Evolutionary conservation across 2,329 filamentous ascomycete genomes (phyloP), one percentile per base, ranked within the genome.

Genomic region (Fusarium oligoseptatum): DNA sequence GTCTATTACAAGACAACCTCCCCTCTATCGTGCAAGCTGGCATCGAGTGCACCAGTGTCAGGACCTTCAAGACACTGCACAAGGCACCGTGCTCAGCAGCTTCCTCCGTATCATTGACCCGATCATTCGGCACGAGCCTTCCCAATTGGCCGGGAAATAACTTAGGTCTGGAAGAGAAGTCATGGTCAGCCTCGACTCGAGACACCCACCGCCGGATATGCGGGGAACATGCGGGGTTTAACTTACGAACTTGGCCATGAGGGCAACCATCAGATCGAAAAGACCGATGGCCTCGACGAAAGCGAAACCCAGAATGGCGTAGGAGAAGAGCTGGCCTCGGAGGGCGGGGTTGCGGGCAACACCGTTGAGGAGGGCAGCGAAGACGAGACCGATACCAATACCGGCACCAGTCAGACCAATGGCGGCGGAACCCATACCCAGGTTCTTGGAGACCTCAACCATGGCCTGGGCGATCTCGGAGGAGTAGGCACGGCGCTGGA

Each of bases 311-410:
- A 97, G 89, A 93, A 97, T 96, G 91, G 94, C 94, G 89, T 97
- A 96, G 81, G 93, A 94, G 93, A 97, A 97, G 84, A 97, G 94
- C 92, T 97, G 95, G 86, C 94, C 94, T 89, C 94, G 93, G 89
- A 97, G 94, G 84, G 93, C 93, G 84, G 94, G 94, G 94, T 97
- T 97, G 89, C 94, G 94, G 89, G 94, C 94, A 86, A 97, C 94
- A 88, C 92, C 92, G 87, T 94, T 92, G 84, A 97, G 90, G 85
- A 97, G 94, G 83, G 94, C 92, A 84, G 93, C 94, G 92, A 97
- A 97, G 85, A 97, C 94, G 84, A 96, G 92, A 90, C 94, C 94
- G 88, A 97, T 97, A 94, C 94, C 94, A 87, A 97, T 94, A 95
- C 94, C 93, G 84, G 94, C 93, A 93, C 93, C 93, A 84, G 93